These are phyloP conservation scores for Nidularia sp. DNA, from an alignment of 768 basidiomycete genomes.

Conservation along the genomic window DNA sequence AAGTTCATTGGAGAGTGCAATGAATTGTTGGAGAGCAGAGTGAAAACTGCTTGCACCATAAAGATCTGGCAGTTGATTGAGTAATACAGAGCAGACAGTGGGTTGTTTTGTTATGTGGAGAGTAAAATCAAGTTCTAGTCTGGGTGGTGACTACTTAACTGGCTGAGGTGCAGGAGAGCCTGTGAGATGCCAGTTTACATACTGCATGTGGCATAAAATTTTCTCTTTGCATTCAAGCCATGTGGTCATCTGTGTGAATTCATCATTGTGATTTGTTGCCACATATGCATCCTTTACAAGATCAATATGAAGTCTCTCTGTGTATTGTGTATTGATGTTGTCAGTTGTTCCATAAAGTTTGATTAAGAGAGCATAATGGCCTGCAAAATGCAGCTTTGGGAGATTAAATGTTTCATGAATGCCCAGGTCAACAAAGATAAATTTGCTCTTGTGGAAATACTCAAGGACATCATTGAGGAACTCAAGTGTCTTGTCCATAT, in stretches of 20 bases:
- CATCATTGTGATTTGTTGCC: conserved; percentile 29
- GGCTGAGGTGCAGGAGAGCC: not conserved
- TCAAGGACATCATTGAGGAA: conserved; percentile 18
- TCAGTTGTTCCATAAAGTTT: conserved; percentile 26
- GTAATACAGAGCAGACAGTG: conserved; percentile 10
- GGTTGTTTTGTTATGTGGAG: conserved; percentile 19
- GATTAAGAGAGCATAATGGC: conserved; percentile 28
- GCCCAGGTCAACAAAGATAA: conserved; percentile 26
- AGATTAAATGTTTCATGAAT: conserved; percentile 31
- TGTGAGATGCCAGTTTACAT: conserved; percentile 14
- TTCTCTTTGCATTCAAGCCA: conserved; percentile 31
- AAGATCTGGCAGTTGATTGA: conserved; percentile 7
- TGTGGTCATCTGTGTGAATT: conserved; percentile 30
- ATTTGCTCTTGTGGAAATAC: conserved; percentile 31
- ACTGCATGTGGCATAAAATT: conserved; percentile 15
- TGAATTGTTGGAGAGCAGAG: conserved; percentile 16
- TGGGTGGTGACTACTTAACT: conserved; percentile 1
- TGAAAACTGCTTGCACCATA: conserved; percentile 21
- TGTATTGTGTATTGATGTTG: conserved; percentile 33
- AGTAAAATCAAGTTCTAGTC: conserved; percentile 4
- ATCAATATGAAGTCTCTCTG: conserved; percentile 38
- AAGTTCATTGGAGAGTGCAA: conserved; percentile 12
- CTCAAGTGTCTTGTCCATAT: conserved; percentile 21
- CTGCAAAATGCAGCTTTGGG: conserved; percentile 35
- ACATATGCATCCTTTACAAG: conserved; percentile 30